Base-by-base conservation (phyloP, 331 rosid species). In the Malus hybrid region DNA sequence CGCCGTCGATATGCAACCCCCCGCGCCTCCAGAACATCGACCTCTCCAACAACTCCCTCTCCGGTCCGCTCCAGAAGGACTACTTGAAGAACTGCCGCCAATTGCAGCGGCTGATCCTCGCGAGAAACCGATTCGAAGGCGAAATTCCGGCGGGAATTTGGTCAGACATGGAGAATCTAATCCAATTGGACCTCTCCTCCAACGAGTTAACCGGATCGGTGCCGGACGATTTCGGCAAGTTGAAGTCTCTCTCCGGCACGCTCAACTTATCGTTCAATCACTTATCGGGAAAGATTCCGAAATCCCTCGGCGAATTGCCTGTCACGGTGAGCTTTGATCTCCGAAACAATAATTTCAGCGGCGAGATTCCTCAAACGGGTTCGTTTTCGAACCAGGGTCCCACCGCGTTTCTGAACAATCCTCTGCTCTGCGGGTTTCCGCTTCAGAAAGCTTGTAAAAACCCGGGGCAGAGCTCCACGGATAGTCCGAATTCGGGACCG, bases 301-400 rank as follows among this genome's bases (percentile, higher is more conserved):
- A 88, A 32, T 84, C 93, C 0, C 84, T 95, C 0, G 99, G 97
- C 19, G 83, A 87, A 11, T 88, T 95, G 33, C 97, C 97, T 2
- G 96, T 92, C 6, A 73, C 89, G 0, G 89, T 92, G 22, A 95
- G 93, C 64, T 95, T 90, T 73, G 97, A 95, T 73, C 92, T 95
- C 44, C 87, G 91, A 0, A 80, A 72, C 87, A 95, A 95, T 70
- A 87, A 95, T 67, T 69, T 95, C 10, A 89, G 86, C 54, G 97
- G 99, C 4, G 96, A 93, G 76, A 90, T 95, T 31, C 99, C 99
- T 4, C 97, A 92, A 77, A 90, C 91, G 55, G 99, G 99, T 33
- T 86, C 99, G 63, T 92, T 95, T 72, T 78, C 93, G 28, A 90
- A 90, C 56, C 99, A 95, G 65, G 99, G 97, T 4, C 99, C 99